Evolutionary conservation across 2,329 filamentous ascomycete species (phyloP).

Genomic region (Daldinia eschscholtzii): DNA sequence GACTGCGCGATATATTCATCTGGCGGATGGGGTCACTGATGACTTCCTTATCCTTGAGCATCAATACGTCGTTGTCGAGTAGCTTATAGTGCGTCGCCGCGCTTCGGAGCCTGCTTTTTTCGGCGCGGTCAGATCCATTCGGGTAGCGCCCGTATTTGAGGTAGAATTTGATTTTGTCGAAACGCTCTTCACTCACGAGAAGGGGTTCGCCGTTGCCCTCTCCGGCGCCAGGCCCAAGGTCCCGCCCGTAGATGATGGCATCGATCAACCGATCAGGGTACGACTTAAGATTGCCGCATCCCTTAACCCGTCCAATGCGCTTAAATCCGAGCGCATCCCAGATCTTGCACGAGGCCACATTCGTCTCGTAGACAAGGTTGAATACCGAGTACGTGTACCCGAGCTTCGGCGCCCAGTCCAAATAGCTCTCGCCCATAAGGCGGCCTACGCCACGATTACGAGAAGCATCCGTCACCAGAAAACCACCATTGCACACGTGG

Average conservation of each 20-base stretch:
- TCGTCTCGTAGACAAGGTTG: slow-evolving; percentile 94
- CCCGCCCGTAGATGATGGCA: slow-evolving; percentile 82
- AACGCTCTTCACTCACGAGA: slow-evolving; percentile 92
- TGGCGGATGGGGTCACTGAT: slow-evolving; percentile 90
- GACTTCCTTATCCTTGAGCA: slow-evolving; percentile 98
- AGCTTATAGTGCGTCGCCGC: slow-evolving; percentile 97
- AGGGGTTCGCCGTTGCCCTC: slow-evolving; percentile 73
- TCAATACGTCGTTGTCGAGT: slow-evolving; percentile 80
- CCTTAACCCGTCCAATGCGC: slow-evolving; percentile 85
- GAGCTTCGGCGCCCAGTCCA: slow-evolving; percentile 82
- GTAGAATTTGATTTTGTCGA: slow-evolving; percentile 99
- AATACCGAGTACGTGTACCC: slow-evolving; percentile 94
- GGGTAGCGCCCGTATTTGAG: slow-evolving; percentile 95
- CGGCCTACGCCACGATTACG: slow-evolving; percentile 81
- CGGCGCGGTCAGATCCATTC: slow-evolving; percentile 89
- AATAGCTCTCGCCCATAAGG: slow-evolving; percentile 80
- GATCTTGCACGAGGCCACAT: slow-evolving; percentile 88
- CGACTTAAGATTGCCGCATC: slow-evolving; percentile 76
- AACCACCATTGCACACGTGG: slow-evolving; percentile 89
- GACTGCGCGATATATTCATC: slow-evolving; percentile 85
- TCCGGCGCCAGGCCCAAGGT: slow-evolving; percentile 61
- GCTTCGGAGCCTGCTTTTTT: slow-evolving; percentile 93
- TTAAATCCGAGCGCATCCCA: slow-evolving; percentile 96
- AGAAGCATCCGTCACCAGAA: slow-evolving; percentile 79
- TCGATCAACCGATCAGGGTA: slow-evolving; percentile 77